Evolutionary conservation across 768 basidiomycete genomes (phyloP).

Genomic region (Lentinula aciculospora): DNA sequence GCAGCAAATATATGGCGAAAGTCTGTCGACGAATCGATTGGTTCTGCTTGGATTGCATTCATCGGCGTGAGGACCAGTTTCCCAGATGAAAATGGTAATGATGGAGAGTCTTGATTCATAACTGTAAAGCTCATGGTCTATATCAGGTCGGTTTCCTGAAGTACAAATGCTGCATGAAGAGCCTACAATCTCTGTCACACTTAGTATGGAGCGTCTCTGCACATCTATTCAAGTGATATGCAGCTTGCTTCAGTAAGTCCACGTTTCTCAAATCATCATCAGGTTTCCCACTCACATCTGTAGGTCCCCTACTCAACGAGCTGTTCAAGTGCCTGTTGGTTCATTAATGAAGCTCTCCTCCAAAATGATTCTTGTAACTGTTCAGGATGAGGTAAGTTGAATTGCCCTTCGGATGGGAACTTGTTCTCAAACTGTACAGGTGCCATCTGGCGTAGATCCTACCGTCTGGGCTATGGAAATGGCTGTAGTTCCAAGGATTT

Average conservation of each 20-base stretch:
- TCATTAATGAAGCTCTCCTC: constrained; percentile 45
- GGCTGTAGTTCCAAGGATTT: constrained; percentile 43
- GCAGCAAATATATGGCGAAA: constrained; percentile 70
- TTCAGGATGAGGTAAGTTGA: constrained; percentile 36
- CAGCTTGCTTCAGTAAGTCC: constrained; percentile 48
- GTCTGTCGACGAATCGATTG: constrained; percentile 63
- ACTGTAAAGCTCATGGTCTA: background rate
- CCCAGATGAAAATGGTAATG: constrained; percentile 32
- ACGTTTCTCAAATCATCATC: background rate
- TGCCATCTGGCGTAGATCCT: constrained; percentile 43
- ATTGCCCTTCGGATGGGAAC: too few species aligned
- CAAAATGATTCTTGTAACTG: constrained; percentile 43
- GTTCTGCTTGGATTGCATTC: constrained; percentile 62
- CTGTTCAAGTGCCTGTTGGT: constrained; percentile 69
- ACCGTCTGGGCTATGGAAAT: constrained; percentile 50
- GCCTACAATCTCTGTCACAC: constrained; percentile 42
- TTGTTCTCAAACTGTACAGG: constrained; percentile 23
- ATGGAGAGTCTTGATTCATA: background rate
- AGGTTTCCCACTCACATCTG: constrained; percentile 5
- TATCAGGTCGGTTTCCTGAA: background rate
- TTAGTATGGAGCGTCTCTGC: constrained; percentile 57
- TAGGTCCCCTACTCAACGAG: constrained; percentile 53
- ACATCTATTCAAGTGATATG: constrained; percentile 45
- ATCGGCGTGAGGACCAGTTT: constrained; percentile 56
- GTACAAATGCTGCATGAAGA: constrained; percentile 26